Evolutionary conservation across 495 filamentous ascomycete species (phyloP), one percentile per base, ranked within the genome.

Genomic region (Amniculicola lignicola): DNA sequence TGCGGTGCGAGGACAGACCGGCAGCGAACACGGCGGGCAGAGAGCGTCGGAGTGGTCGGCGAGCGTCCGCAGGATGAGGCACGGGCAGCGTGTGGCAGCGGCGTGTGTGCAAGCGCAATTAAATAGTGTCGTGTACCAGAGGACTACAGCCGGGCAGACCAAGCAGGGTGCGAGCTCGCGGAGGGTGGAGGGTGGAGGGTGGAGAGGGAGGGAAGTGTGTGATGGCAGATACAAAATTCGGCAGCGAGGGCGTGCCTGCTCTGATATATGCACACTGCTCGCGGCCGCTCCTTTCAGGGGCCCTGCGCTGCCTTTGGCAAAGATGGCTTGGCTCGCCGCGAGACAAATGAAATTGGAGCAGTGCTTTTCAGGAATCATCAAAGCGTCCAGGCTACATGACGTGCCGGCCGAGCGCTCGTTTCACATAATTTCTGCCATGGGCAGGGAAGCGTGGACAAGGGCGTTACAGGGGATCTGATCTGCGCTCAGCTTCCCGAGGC

Each of bases 331-430:
- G 59, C 54, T 19, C 19, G 5, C 48, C 39, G 39, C 51, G 43
- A 61, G 57, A 61, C 59, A 57, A 54, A 49, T 51, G 28, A 60
- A 54, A 54, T 57, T 33, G 53, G 48, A 40, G 47, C 44, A 41
- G 57, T 48, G 42, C 23, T 46, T 51, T 24, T 56, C 45, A 36
- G 51, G 33, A 39, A 33, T 38, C 27, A 42, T 22, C 53, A 31
- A 41, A 52, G 52, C 59, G 42, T n/a, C n/a, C 41, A 54, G 35
- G 44, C 54, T 21, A 5, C 58, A 62, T 57, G 59, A 57, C 59
- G 54, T 62, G 59, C 54, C 59, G 59, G 41, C 22, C 27, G 46
- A 54, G 48, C 48, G 54, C 46, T 43, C 54, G 36, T 58, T n/a
- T n/a, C n/a, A n/a, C n/a, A n/a, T n/a, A n/a, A n/a, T n/a, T n/a